These are phyloP conservation scores for Aspergillus wentii DNA, from an alignment of 495 filamentous ascomycete genomes.

Conservation along the genomic window DNA sequence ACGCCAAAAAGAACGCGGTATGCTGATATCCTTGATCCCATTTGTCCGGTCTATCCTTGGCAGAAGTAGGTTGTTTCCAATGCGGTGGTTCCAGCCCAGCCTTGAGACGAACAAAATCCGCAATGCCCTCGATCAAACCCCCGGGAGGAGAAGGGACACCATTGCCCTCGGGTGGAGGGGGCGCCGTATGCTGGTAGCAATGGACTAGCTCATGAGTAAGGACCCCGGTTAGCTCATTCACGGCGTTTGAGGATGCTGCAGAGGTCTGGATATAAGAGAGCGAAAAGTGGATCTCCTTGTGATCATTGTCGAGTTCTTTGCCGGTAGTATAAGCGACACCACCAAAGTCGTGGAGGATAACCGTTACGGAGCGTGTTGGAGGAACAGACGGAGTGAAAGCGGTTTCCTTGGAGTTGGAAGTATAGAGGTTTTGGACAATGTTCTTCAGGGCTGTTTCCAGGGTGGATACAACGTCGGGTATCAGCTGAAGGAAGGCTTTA, in stretches of 20 bases:
- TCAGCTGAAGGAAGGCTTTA: conserved; percentile 54
- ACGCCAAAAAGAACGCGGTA: conserved; percentile 86
- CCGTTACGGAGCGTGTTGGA: conserved; percentile 71
- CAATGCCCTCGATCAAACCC: conserved; percentile 87
- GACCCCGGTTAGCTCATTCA: conserved; percentile 74
- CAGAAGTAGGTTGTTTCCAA: conserved; percentile 61
- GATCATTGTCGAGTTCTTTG: conserved; percentile 74
- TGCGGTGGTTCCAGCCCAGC: conserved; percentile 73
- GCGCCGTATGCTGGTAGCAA: conserved; percentile 81
- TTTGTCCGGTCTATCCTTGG: conserved; percentile 37
- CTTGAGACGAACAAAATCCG: conserved; percentile 85
- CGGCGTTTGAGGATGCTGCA: conserved; percentile 36
- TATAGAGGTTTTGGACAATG: conserved; percentile 65
- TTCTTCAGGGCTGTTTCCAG: conserved; percentile 56
- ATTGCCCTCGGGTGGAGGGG: conserved; percentile 33
- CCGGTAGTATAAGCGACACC: conserved; percentile 90
- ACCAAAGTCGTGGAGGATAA: conserved; percentile 72
- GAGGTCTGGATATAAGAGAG: conserved; percentile 68
- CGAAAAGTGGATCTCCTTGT: conserved; percentile 93
- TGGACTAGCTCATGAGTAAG: conserved; percentile 92
- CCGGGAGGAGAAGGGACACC: conserved; percentile 46
- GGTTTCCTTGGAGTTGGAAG: conserved; percentile 12
- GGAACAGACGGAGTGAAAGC: conserved; percentile 37
- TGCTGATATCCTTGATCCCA: conserved; percentile 95
- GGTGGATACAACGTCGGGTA: conserved; percentile 51